These are phyloP conservation scores for Candolleomyces efflorescens DNA, from an alignment of 768 basidiomycete genomes.

Conservation along the genomic window DNA sequence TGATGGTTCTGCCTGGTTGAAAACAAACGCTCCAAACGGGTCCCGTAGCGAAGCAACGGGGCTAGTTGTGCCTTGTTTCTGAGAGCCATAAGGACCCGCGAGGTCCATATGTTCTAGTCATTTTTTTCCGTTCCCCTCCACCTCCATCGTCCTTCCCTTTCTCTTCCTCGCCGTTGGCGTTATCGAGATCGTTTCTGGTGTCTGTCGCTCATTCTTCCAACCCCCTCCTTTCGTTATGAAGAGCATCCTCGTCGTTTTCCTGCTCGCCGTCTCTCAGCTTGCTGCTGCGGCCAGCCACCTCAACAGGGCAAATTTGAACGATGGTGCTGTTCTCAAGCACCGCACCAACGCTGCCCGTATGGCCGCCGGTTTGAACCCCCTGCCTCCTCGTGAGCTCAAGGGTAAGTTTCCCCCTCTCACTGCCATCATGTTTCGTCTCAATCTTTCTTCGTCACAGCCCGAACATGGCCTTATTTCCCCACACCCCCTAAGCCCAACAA, in stretches of 20 bases:
- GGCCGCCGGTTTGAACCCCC: conserved; percentile 6
- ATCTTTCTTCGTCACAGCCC: neutral
- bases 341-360: conserved; percentile 11
- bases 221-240: neutral
- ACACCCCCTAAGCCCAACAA: conserved; percentile 4
- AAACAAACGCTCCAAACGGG: neutral
- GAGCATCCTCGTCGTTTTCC: conserved; percentile 4
- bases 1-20: neutral
- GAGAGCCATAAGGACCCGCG: neutral
- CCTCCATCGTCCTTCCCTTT: neutral
- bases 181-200: neutral
- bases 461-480: neutral
- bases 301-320: neutral
- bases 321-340: neutral
- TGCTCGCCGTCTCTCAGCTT: conserved; percentile 7
- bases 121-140: neutral
- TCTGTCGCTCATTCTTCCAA: neutral
- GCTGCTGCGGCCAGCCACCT: neutral
- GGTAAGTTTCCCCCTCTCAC: neutral
- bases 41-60: conserved; percentile 4
- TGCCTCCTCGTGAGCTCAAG: neutral
- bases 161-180: neutral
- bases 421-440: neutral
- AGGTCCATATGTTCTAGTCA: neutral
- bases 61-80: neutral